Base-by-base conservation (phyloP, 1,284 basidiomycete species). In the Marasmius sp. region DNA sequence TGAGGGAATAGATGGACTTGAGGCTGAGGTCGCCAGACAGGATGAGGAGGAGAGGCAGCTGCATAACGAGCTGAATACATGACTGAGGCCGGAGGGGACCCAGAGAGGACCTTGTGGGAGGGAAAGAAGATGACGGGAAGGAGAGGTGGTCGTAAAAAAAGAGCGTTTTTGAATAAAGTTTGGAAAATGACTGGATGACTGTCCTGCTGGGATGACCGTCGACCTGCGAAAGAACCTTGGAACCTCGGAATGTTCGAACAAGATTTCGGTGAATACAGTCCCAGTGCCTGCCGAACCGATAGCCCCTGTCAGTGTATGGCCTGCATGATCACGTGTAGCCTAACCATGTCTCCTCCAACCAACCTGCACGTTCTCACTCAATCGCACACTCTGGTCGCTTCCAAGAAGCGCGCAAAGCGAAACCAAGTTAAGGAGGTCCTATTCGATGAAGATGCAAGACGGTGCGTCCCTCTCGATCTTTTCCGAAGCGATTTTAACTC, bases 401-500 rank as follows among this genome's bases (percentile, higher is more conserved):
- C 86, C 20, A 92, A 92, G 72, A 86, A 80, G 67, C 79, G 77
- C 16, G 80, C 80, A 52, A 85, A 79, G 65, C 76, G 77, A 57
- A 77, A 80, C 8, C 87, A 91, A 72, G 75, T 92, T 65, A 86
- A 86, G 65, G 84, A 91, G 68, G 72, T 94, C 59, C 68, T 92
- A 5, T 94, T 93, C 67, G 91, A 94, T 70, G 91, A 93, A 39
- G 81, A 84, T 56, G 88, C 89, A 0, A 79, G 92, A 64, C 85
- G 84, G 92, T 92, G 49, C 39, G 78, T 43, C 70, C 10, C 18
- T 27, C 48, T 58, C 59, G 60, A 59, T 36, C 47, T 64, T 62
- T 60, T 57, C 22, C 59, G 51, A 50, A 61, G 57, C 56, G 50
- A 38, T 47, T 34, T 16, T 52, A 52, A 53, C 45, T 62, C 61